A percentile compares a stretch with the other conserved stretches of the same genome.
These are phyloP conservation scores for Macrolepiota fuliginosa DNA, from an alignment of 768 basidiomycete genomes.

Conservation along the genomic window DNA sequence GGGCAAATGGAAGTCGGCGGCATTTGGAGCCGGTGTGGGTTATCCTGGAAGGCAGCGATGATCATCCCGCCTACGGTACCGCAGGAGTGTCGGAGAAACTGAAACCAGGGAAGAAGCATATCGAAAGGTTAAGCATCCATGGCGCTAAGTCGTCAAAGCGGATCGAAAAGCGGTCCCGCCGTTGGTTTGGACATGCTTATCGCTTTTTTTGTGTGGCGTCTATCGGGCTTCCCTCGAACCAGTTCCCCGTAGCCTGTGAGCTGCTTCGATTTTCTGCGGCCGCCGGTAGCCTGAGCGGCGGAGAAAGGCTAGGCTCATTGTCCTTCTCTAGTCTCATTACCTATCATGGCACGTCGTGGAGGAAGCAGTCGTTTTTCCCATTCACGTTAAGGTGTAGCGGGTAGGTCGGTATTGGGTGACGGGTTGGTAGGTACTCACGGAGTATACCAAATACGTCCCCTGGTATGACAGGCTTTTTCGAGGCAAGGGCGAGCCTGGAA, in stretches of 20 bases:
- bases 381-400: background rate
- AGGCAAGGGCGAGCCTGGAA: background rate
- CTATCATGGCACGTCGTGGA: background rate
- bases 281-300: slow-evolving; percentile 11
- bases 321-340: background rate
- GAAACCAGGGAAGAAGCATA: background rate
- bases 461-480: no score
- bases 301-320: slow-evolving; percentile 2
- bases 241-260: slow-evolving; percentile 1
- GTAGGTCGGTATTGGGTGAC: background rate
- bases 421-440: background rate
- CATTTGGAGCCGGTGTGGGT: background rate
- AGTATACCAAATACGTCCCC: background rate
- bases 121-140: background rate
- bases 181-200: background rate
- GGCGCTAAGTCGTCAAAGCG: background rate
- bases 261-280: slow-evolving; percentile 4
- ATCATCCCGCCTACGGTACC: slow-evolving; percentile 1
- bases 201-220: slow-evolving; percentile 3
- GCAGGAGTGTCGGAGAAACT: background rate
- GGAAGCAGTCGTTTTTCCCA: background rate
- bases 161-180: background rate
- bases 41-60: background rate
- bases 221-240: background rate
- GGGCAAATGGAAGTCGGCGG: background rate